Base-by-base conservation (phyloP, 495 filamentous ascomycete genomes). In the Aspergillus mulundensis region DNA sequence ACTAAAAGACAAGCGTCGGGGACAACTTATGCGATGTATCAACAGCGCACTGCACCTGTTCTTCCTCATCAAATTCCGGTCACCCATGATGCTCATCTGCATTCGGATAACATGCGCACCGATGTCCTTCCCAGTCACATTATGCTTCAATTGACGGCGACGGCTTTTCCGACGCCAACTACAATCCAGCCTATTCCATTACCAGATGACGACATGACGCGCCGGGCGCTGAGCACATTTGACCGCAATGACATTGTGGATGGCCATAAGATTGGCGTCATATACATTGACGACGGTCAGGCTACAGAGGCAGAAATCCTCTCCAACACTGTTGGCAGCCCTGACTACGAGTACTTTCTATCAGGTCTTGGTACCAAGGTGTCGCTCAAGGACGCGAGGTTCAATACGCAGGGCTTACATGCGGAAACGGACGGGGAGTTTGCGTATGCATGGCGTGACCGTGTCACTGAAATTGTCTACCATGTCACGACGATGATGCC, bases 401-500 rank as follows among this genome's bases (percentile, higher is more conserved):
- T 96, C 77, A 97, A 97, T 63, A 91, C 92, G 1, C 91, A 96
- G 64, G 95, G 95, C 20, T 72, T 99, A n/a, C 91, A 97, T 66
- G 75, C 80, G 46, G 84, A 94, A 60, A 76, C 75, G 0, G 95
- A 99, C 69, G 95, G 95, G 16, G 80, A 90, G 57, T 88, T 85
- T 66, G 87, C 91, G 2, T 91, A 88, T 64, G 91, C 89, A 61
- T 99, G 94, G 94, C 85, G 91, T 18, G 93, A 97, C 66, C 80
- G 91, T 15, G 90, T 96, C 51, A 94, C 91, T 0, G 94, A 97
- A 66, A 88, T 99, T 28, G 87, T 97, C 14, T 99, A 92, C 67
- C 95, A 99, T 67, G 85, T 97, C 41, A 86, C 90, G 2, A 97
- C 92, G 12, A 88, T 96, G 80, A 99, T 99, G 95, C 95, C 95